Evolutionary conservation across 176 grass and related monocot species (phyloP).

Genomic region (Triticum dicoccoides): DNA sequence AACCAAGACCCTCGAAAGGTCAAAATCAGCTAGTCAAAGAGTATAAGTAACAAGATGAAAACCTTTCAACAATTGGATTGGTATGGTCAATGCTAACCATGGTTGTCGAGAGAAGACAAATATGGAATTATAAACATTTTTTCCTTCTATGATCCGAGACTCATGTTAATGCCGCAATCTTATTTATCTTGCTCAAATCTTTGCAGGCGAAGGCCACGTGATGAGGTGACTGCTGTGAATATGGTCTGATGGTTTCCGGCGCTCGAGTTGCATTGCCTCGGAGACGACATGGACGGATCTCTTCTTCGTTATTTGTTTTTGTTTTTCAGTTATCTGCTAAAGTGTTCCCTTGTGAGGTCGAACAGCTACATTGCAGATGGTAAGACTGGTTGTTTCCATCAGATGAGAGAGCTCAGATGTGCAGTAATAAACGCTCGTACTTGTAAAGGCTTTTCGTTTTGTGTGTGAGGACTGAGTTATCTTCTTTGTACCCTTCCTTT

Average conservation of each 20-base stretch:
- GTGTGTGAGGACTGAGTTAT: background rate
- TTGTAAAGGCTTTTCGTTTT: conserved; percentile 25
- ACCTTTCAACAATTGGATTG: background rate
- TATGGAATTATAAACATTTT: background rate
- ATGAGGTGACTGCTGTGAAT: conserved; percentile 42
- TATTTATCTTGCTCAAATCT: conserved; percentile 4
- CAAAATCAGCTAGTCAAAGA: background rate
- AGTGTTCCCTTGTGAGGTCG: conserved; percentile 34
- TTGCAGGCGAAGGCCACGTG: conserved; percentile 45
- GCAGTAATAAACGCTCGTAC: conserved; percentile 41
- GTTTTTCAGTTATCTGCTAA: conserved; percentile 32
- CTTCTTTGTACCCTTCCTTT: background rate
- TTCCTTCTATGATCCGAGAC: background rate
- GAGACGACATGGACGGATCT: conserved; percentile 13
- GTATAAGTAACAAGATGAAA: background rate
- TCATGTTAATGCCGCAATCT: background rate
- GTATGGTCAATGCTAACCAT: background rate
- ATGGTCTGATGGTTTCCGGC: conserved; percentile 14
- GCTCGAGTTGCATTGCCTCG: background rate
- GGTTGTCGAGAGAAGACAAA: background rate
- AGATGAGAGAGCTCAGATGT: conserved; percentile 27
- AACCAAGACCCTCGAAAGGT: background rate
- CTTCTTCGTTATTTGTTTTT: conserved; percentile 36
- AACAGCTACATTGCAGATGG: conserved; percentile 35
- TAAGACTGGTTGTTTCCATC: conserved; percentile 16